Base-by-base conservation (phyloP, 2,329 filamentous ascomycete species). In the Didymellaceae sp. region DNA sequence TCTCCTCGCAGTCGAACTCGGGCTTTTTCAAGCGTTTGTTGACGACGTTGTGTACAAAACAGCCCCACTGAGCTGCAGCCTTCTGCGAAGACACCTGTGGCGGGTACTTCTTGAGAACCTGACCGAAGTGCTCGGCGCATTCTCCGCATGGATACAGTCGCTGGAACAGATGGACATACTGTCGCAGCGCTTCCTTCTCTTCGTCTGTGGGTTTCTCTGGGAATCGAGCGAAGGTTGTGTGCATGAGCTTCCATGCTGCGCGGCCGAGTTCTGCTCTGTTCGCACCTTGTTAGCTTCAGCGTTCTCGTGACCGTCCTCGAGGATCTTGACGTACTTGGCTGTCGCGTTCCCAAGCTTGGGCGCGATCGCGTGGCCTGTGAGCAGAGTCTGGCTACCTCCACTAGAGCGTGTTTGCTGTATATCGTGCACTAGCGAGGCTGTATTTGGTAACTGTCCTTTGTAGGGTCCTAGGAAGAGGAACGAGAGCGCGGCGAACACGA, bases 311-410 rank as follows among this genome's bases (percentile, higher is more conserved):
- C 28, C 26, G 17, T 11, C 9, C n/a, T 4, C 20, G 22, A 10
- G 10, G 20, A 52, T 20, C 18, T 46, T 11, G 25, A 68, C 71
- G 28, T 71, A 73, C 71, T 93, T 94, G 45, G 85, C 78, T 6
- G 90, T 94, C 53, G 87, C 89, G 74, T 94, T 94, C 67, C 89
- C 90, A 44, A 94, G 78, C 74, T 90, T 91, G 1, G 89, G 87
- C 41, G 89, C 89, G 64, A 91, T 93, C 3, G 86, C 86, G 46
- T 84, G 84, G 47, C 88, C 89, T 14, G 80, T 79, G 17, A 91
- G 77, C 28, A 68, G 58, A 9, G 66, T 55, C n/a, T 47, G 43
- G n/a, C 14, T 47, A 11, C 34, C 28, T 28, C 58, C 59, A 49
- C 68, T 66, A 17, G 54, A 50, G 55, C 54, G 50, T 40, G 54